These are phyloP conservation scores for Agapanthus africanus DNA, from an alignment of 106 monocot genomes.

Conservation along the genomic window DNA sequence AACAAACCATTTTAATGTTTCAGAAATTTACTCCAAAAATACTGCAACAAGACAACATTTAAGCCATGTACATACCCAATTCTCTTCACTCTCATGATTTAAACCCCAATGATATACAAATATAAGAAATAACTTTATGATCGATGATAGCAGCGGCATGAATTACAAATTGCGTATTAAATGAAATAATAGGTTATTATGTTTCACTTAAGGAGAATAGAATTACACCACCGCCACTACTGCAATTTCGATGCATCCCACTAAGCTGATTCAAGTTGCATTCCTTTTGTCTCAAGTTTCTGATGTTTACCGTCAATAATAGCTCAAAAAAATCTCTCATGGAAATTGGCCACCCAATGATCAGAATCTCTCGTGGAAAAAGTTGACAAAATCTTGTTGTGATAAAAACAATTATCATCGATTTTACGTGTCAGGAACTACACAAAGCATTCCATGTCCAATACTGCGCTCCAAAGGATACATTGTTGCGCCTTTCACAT, in stretches of 20 bases:
- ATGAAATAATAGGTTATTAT: neutral
- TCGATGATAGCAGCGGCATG: neutral
- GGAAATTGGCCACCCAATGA: neutral
- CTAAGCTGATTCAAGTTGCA: neutral
- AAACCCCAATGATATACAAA: too few relatives aligned
- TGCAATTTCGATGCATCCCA: neutral
- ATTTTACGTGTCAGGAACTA: conserved; percentile 28
- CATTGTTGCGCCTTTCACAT: conserved; percentile 62
- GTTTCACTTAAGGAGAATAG: neutral
- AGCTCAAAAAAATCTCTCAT: neutral
- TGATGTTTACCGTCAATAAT: neutral
- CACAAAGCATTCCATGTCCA: conserved; percentile 66
- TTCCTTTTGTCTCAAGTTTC: neutral
- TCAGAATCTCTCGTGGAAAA: neutral
- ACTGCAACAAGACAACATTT: too few relatives aligned
- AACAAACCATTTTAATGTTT: too few relatives aligned
- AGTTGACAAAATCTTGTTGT: neutral
- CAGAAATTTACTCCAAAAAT: too few relatives aligned
- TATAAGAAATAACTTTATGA: too few relatives aligned
- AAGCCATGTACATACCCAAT: too few relatives aligned
- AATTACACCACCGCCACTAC: neutral
- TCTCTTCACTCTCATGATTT: neutral
- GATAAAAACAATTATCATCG: neutral
- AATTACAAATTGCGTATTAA: neutral
- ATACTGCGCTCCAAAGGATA: conserved; percentile 72